Percentiles rank a stretch among this genome's conserved stretches.
Evolutionary conservation across 2,329 filamentous ascomycete species (phyloP).

Genomic region (Calonectria montana): DNA sequence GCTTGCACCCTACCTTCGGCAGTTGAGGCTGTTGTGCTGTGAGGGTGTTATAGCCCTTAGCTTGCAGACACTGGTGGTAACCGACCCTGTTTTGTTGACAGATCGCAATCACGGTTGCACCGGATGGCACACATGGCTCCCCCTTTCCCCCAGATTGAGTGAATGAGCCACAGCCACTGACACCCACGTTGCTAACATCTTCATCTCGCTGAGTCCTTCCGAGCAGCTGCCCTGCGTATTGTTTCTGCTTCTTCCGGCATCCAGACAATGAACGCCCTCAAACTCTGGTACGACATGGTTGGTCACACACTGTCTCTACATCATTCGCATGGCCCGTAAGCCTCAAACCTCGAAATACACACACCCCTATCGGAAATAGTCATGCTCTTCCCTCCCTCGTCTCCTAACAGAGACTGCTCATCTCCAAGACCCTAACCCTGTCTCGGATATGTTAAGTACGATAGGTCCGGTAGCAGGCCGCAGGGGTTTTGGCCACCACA

Average conservation of each 20-base stretch:
- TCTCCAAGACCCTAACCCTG: background rate
- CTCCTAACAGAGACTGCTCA: background rate
- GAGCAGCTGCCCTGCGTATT: conserved; percentile 1
- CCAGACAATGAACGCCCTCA: background rate
- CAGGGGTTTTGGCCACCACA: background rate
- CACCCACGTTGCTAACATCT: background rate
- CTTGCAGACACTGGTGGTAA: conserved; percentile 4
- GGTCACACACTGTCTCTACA: background rate
- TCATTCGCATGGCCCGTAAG: background rate
- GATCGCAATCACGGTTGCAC: conserved; percentile 16
- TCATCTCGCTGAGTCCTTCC: background rate
- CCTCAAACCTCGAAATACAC: background rate
- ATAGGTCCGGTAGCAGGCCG: background rate
- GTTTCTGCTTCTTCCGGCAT: background rate
- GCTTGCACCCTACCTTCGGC: background rate
- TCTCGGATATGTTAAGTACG: conserved; percentile 2
- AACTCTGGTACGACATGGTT: background rate
- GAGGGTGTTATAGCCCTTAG: background rate
- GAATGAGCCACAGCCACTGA: background rate
- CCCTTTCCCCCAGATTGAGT: conserved; percentile 8
- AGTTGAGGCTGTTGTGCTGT: background rate
- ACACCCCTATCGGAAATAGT: background rate
- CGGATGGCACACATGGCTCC: background rate
- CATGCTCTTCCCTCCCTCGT: background rate
- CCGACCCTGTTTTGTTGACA: conserved; percentile 14